Conservation (phyloP, 352 stramenopile genomes). For the Pythium brassicae region DNA sequence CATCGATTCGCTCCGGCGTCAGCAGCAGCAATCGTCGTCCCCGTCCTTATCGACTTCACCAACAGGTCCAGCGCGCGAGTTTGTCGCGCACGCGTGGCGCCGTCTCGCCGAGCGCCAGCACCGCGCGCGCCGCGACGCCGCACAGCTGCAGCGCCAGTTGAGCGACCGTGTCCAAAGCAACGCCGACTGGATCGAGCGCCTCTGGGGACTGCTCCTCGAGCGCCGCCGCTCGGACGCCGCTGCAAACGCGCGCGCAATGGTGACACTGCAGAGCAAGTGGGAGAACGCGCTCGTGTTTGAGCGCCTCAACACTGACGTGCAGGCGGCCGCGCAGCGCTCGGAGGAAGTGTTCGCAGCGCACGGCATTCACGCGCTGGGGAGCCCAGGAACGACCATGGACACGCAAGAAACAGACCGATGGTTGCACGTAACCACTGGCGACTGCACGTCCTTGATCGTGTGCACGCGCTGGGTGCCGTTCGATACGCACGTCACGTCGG, state of each 20-base stretch:
- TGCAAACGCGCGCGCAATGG: neutral
- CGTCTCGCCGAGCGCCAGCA: slow-evolving; percentile 15
- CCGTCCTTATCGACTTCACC: neutral
- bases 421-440: neutral
- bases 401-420: neutral
- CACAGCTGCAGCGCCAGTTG: neutral
- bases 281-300: neutral
- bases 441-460: neutral
- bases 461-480: slow-evolving; percentile 3
- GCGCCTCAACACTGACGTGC: neutral
- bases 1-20: neutral
- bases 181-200: slow-evolving; percentile 26
- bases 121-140: slow-evolving; percentile 3
- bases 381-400: neutral
- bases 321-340: neutral
- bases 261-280: neutral
- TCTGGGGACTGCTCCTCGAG: slow-evolving; percentile 21
- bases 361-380: neutral
- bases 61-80: neutral
- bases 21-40: neutral
- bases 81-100: slow-evolving; percentile 11
- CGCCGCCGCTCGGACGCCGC: neutral
- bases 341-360: neutral
- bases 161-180: slow-evolving; percentile 12
- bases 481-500: neutral